Evolutionary conservation across 805 yeast genomes (phyloP).

Genomic region (Candida suzukii): DNA sequence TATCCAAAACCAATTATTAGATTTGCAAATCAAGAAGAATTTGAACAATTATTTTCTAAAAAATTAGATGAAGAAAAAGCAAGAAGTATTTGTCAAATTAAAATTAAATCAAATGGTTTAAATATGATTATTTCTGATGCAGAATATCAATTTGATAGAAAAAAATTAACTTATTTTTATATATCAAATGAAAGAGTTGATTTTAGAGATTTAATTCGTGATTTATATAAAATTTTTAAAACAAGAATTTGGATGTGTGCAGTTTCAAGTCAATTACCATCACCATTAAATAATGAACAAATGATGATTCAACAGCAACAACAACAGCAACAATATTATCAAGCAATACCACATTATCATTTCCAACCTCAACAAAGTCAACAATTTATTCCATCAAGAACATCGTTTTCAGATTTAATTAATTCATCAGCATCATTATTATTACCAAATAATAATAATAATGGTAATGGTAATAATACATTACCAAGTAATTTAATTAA

Average conservation of each 20-base stretch:
- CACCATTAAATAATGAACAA: too few species aligned
- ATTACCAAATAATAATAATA: too few species aligned
- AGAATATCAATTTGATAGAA: slow-evolving; percentile 80
- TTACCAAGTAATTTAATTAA: too few species aligned
- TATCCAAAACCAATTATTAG: slow-evolving; percentile 64
- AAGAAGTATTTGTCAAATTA: slow-evolving; percentile 49
- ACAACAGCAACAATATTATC: slow-evolving; percentile 9
- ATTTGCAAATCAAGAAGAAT: slow-evolving; percentile 56
- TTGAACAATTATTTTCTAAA: slow-evolving; percentile 50
- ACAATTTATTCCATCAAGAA: neutral
- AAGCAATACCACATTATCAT: slow-evolving; percentile 1
- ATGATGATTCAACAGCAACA: slow-evolving; percentile 9
- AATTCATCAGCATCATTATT: too few species aligned
- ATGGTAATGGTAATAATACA: too few species aligned
- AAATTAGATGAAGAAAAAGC: slow-evolving; percentile 66
- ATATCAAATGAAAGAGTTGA: slow-evolving; percentile 59
- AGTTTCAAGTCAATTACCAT: slow-evolving; percentile 24
- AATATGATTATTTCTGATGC: slow-evolving; percentile 64
- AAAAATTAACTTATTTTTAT: slow-evolving; percentile 74
- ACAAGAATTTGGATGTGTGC: slow-evolving; percentile 90
- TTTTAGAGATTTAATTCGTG: slow-evolving; percentile 70
- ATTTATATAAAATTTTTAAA: slow-evolving; percentile 66
- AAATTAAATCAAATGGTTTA: slow-evolving; percentile 43
- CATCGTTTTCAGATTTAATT: neutral
- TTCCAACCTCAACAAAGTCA: slow-evolving; percentile 1